Percentiles rank a stretch among this genome's conserved stretches.
Conservation (phyloP, 163 green algal genomes). For the Chlorella variabilis region DNA sequence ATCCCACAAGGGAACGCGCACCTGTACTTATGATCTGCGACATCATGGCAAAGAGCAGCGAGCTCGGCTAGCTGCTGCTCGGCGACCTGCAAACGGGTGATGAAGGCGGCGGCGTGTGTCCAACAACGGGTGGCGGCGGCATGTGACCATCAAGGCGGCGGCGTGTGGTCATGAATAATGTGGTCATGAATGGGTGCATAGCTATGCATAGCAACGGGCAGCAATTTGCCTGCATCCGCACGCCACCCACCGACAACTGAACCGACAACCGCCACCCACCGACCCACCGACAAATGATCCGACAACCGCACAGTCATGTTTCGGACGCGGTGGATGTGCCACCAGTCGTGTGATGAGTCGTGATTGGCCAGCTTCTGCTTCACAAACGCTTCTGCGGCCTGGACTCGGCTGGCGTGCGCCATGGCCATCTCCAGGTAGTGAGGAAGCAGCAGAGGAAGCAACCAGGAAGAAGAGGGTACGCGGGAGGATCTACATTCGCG, state of each 20-base stretch:
- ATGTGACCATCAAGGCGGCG: too few species aligned
- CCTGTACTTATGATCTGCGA: constrained; percentile 78
- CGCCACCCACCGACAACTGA: too few species aligned
- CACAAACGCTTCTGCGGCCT: background rate
- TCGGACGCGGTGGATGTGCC: constrained; percentile 62
- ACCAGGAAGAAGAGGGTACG: too few species aligned
- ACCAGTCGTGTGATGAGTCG: constrained; percentile 47
- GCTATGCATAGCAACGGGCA: too few species aligned
- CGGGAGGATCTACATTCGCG: too few species aligned
- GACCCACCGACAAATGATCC: constrained; percentile 49
- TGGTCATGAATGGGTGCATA: too few species aligned
- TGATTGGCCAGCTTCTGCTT: background rate
- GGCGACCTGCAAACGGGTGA: constrained; percentile 13
- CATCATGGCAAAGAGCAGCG: constrained; percentile 72
- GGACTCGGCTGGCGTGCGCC: too few species aligned
- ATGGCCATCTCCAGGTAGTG: too few species aligned
- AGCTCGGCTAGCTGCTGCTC: constrained; percentile 63
- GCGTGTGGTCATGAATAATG: too few species aligned
- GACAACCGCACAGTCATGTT: constrained; percentile 48
- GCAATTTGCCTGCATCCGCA: too few species aligned
- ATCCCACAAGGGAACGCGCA: background rate
- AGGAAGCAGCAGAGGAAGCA: too few species aligned
- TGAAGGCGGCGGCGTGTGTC: background rate
- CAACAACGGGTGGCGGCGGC: background rate
- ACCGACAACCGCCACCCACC: too few species aligned